Percentiles rank a stretch among this genome's conserved stretches.
Evolutionary conservation across 805 yeast species (phyloP).

Genomic region (Candida awuae): DNA sequence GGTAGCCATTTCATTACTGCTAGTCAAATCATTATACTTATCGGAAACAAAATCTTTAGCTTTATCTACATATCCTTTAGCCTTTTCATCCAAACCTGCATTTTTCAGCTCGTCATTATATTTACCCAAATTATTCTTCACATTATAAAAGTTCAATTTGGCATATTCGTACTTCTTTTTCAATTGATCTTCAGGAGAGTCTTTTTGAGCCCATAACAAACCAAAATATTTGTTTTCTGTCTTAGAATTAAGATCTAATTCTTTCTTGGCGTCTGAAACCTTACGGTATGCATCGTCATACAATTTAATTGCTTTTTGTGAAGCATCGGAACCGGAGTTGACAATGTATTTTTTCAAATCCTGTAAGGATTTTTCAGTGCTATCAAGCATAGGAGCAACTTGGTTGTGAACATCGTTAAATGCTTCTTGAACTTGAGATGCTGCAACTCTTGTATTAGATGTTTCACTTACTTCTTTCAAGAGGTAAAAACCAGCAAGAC

Average conservation of each 20-base stretch:
- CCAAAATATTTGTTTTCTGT: too few relatives aligned
- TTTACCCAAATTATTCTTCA: conserved; percentile 10
- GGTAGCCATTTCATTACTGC: conserved; percentile 13
- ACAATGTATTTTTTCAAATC: conserved; percentile 2
- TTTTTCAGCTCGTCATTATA: conserved; percentile 2
- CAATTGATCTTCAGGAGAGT: conserved; percentile 26
- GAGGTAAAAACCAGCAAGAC: conserved; percentile 23
- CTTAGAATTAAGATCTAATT: conserved; percentile 27
- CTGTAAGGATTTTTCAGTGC: neutral
- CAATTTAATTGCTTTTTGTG: conserved; percentile 11
- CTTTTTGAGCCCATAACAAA: conserved; percentile 14
- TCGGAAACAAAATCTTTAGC: conserved; percentile 24
- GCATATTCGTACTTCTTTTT: conserved; percentile 13
- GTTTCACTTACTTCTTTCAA: conserved; percentile 6
- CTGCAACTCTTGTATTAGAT: neutral
- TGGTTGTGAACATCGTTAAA: conserved; percentile 20
- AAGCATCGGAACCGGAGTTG: conserved; percentile 8
- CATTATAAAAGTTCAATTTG: conserved; percentile 12
- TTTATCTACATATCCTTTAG: conserved; percentile 5
- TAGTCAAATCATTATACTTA: conserved; percentile 26
- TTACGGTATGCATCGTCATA: conserved; percentile 23
- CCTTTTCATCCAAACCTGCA: conserved; percentile 1
- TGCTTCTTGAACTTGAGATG: neutral
- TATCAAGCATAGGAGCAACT: neutral
- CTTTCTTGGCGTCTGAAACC: conserved; percentile 27